Evolutionary conservation across 139 green algal genomes (phyloP).

Genomic region (Tetraselmis chui): DNA sequence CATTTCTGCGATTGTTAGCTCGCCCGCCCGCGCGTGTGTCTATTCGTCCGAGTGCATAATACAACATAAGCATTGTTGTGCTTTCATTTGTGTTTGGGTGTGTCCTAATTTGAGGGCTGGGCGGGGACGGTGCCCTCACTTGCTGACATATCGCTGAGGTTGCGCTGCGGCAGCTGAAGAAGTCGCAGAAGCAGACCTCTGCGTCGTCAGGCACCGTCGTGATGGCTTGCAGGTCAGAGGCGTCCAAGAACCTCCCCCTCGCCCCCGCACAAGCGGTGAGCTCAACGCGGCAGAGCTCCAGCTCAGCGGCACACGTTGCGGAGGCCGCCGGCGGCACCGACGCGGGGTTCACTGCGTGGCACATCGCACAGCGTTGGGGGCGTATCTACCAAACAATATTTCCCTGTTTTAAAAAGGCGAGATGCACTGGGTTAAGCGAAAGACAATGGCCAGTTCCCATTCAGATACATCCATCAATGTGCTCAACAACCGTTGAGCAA

Average conservation of each 20-base stretch:
- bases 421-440: not conserved
- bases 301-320: not conserved
- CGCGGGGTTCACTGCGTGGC: too few relatives aligned
- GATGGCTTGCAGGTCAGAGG: not conserved
- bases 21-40: too few relatives aligned
- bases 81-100: too few relatives aligned
- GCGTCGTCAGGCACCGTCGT: not conserved
- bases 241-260: not conserved
- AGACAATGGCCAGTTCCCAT: too few relatives aligned
- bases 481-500: too few relatives aligned
- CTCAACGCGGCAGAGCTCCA: not conserved
- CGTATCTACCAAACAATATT: too few relatives aligned
- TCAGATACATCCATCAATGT: too few relatives aligned
- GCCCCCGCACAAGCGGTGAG: not conserved
- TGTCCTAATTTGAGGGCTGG: not conserved
- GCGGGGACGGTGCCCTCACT: too few relatives aligned
- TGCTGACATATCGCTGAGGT: not conserved
- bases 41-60: too few relatives aligned
- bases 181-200: not conserved
- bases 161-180: not conserved
- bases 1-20: not conserved
- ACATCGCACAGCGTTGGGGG: too few relatives aligned
- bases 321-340: not conserved
- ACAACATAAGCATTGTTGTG: not conserved
- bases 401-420: too few relatives aligned